phyloP scores from a whole-genome alignment of 169 alveolate genomes.

The Toxoplasma gondii region DNA sequence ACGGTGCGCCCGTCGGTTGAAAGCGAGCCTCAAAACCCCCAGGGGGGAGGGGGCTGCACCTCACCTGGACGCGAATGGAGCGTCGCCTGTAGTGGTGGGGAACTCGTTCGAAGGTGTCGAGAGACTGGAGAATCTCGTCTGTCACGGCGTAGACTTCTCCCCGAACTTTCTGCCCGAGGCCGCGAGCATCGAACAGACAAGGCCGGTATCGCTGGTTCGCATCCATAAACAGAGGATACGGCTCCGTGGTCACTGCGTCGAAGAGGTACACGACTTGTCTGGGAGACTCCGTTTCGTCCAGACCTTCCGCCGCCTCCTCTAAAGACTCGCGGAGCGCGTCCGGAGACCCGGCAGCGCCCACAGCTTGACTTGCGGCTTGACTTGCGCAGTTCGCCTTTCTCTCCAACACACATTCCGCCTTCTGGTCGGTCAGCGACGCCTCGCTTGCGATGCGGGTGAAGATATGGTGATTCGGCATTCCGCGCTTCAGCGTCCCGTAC shows the following conservation, averaged over 20 bases:
- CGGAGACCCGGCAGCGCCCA: too few species aligned
- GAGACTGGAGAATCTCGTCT: neutral
- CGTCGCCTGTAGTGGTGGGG: conserved; percentile 36
- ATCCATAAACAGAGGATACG: conserved; percentile 33
- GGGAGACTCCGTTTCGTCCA: too few species aligned
- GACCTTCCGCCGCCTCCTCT: too few species aligned
- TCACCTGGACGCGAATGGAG: neutral
- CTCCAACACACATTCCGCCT: too few species aligned
- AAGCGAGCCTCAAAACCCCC: too few species aligned
- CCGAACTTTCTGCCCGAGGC: conserved; percentile 37
- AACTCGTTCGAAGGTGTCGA: conserved; percentile 40
- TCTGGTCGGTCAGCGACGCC: too few species aligned
- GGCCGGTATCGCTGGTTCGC: conserved; percentile 41
- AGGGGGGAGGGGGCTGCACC: too few species aligned
- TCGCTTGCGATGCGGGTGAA: neutral
- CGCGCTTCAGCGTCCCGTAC: conserved; percentile 47
- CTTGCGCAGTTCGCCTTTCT: too few species aligned
- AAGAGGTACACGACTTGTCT: neutral
- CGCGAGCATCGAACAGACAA: neutral
- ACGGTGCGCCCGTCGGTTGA: too few species aligned
- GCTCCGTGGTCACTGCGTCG: conserved; percentile 32
- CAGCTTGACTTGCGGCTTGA: too few species aligned
- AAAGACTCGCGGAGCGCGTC: too few species aligned
- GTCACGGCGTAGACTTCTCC: conserved; percentile 42
- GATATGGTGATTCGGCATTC: conserved; percentile 38